These are phyloP conservation scores for Xylariomycetidae sp. DNA, from an alignment of 2,329 filamentous ascomycete species.

Conservation along the genomic window DNA sequence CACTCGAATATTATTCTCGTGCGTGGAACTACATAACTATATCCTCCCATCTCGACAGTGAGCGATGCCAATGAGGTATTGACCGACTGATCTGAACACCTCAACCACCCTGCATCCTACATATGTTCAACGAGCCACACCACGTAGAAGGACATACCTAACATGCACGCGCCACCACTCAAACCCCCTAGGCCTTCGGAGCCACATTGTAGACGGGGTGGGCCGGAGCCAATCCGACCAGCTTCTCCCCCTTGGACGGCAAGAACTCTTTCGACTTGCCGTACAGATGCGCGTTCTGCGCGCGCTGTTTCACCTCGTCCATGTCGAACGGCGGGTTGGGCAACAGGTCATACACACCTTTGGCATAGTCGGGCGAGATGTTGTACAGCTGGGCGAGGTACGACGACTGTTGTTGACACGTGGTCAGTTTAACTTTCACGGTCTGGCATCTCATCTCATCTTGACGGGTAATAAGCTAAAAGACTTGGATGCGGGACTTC, in stretches of 20 bases:
- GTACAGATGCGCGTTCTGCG: conserved; percentile 38
- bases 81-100: too few relatives aligned
- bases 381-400: conserved; percentile 49
- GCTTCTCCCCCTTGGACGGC: conserved; percentile 31
- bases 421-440: conserved; percentile 31
- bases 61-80: too few relatives aligned
- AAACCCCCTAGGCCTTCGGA: too few relatives aligned
- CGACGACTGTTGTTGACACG: too few relatives aligned
- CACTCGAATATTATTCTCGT: too few relatives aligned
- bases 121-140: too few relatives aligned
- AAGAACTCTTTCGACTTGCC: conserved; percentile 42
- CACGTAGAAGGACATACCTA: too few relatives aligned
- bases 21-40: too few relatives aligned
- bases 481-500: too few relatives aligned
- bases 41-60: too few relatives aligned
- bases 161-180: too few relatives aligned
- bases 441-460: neutral
- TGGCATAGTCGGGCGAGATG: conserved; percentile 41
- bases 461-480: neutral
- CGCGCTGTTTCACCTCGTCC: conserved; percentile 37
- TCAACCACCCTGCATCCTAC: too few relatives aligned
- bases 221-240: conserved; percentile 33
- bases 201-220: conserved; percentile 26
- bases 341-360: conserved; percentile 41
- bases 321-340: conserved; percentile 40